Evolutionary conservation across 805 yeast species (phyloP).

Genomic region (Starmerella tilneyi): DNA sequence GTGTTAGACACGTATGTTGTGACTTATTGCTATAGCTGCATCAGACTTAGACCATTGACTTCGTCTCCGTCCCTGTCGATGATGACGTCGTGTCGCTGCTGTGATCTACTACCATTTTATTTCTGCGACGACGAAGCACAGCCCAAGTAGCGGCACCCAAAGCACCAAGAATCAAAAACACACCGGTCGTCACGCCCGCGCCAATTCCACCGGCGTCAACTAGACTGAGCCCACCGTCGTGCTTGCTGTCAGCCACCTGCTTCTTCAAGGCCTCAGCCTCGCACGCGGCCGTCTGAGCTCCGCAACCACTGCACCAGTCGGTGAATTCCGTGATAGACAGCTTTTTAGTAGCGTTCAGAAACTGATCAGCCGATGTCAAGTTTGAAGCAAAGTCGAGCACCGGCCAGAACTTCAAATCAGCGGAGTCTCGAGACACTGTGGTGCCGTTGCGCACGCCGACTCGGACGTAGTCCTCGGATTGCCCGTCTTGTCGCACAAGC

Average conservation of each 20-base stretch:
- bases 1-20: too few relatives aligned
- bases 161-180: background rate
- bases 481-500: background rate
- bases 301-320: background rate
- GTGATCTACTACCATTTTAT: too few relatives aligned
- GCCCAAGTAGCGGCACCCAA: too few relatives aligned
- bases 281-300: background rate
- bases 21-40: too few relatives aligned
- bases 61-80: too few relatives aligned
- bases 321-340: background rate
- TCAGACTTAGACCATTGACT: too few relatives aligned
- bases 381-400: background rate
- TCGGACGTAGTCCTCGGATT: background rate
- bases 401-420: background rate
- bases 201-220: background rate
- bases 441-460: background rate
- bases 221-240: background rate
- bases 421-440: background rate
- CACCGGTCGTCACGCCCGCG: background rate
- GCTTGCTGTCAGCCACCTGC: background rate
- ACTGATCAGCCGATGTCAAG: background rate
- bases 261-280: background rate
- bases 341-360: background rate
- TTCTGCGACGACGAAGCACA: too few relatives aligned
- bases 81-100: too few relatives aligned